Conservation (phyloP, 2,329 filamentous ascomycete genomes). For the Ceratocystis colombiana region DNA sequence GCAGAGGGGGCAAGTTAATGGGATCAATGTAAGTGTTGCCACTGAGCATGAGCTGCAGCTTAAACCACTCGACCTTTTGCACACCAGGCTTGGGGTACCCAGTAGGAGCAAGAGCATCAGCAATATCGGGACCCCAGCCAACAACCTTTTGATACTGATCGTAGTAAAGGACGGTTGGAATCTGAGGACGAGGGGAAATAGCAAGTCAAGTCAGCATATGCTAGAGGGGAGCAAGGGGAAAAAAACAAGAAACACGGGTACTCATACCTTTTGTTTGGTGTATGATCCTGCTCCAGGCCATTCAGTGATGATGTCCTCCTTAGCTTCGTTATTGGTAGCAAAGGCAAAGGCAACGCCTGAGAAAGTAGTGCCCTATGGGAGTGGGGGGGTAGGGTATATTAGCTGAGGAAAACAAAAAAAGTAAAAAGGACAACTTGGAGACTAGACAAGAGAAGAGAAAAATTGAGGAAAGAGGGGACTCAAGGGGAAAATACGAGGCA, state of each 20-base stretch:
- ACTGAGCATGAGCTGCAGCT: conserved; percentile 95
- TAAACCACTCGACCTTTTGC: conserved; percentile 99
- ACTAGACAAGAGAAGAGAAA: not conserved
- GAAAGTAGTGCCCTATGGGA: conserved; percentile 76
- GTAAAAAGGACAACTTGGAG: not conserved
- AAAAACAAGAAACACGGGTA: not conserved
- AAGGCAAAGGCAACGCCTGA: conserved; percentile 96
- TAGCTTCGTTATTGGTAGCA: conserved; percentile 92
- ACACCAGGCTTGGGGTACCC: conserved; percentile 96
- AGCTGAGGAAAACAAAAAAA: not conserved
- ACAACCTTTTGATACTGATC: conserved; percentile 99
- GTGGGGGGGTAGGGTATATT: not conserved
- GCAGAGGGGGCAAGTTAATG: conserved; percentile 94
- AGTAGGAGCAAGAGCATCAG: conserved; percentile 88
- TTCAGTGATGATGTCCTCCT: conserved; percentile 97
- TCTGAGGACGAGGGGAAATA: conserved; percentile 45
- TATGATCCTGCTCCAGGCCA: conserved; percentile 97
- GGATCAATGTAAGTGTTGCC: conserved; percentile 99
- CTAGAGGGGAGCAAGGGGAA: not conserved
- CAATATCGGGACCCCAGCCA: conserved; percentile 98
- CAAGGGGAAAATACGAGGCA: not conserved
- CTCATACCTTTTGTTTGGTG: conserved; percentile 87
- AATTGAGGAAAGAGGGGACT: not conserved
- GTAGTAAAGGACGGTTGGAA: conserved; percentile 98
- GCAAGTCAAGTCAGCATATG: not conserved